These are phyloP conservation scores for Croton setiger DNA, from an alignment of 441 rosid species.

Conservation along the genomic window DNA sequence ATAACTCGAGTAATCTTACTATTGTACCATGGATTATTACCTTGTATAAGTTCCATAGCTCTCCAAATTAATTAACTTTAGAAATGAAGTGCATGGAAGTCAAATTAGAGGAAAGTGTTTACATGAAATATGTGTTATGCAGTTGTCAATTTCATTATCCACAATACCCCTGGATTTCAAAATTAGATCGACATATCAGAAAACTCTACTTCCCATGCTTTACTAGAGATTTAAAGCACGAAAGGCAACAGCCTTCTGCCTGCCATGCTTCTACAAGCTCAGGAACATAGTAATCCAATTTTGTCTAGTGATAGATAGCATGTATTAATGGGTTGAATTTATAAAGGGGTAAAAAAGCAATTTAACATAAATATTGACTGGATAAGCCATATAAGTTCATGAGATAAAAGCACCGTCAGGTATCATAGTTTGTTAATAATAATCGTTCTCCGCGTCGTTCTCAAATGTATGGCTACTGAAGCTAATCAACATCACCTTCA, in stretches of 20 bases:
- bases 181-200: background rate
- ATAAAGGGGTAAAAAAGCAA: background rate
- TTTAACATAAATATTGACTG: background rate
- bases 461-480: background rate
- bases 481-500: background rate
- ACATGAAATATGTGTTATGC: too few relatives aligned
- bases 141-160: too few relatives aligned
- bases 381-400: background rate
- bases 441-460: background rate
- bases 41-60: background rate
- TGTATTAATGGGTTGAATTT: background rate
- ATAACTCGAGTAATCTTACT: background rate
- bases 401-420: background rate
- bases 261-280: background rate
- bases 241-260: background rate
- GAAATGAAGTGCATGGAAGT: background rate
- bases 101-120: background rate
- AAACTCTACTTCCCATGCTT: background rate
- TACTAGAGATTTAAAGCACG: background rate
- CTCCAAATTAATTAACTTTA: background rate
- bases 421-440: too few relatives aligned
- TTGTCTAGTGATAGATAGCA: background rate
- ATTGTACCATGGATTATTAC: background rate
- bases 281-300: background rate
- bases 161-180: background rate